Evolutionary conservation across 2,329 filamentous ascomycete species (phyloP).

Genomic region (Salinomyces thailandicus): DNA sequence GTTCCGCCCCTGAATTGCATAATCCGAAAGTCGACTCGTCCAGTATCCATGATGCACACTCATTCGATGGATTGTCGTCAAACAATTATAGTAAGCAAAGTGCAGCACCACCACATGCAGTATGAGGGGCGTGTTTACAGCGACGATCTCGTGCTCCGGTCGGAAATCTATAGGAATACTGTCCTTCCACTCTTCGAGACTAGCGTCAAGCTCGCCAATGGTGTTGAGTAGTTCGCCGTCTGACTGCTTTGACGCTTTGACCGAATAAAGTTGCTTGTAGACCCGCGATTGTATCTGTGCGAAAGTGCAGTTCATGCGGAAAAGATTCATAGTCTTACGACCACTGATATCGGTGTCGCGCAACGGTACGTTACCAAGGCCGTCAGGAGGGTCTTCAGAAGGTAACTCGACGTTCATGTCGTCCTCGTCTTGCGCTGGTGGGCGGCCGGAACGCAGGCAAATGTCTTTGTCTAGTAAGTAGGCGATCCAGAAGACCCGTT

Average conservation of each 20-base stretch:
- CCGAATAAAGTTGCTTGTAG: constrained; percentile 86
- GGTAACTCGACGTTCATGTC: constrained; percentile 95
- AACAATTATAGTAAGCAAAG: constrained; percentile 94
- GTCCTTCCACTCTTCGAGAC: constrained; percentile 91
- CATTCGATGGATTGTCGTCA: constrained; percentile 98
- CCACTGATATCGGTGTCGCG: constrained; percentile 46
- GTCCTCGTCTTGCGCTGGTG: constrained; percentile 63
- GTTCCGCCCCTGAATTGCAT: constrained; percentile 88
- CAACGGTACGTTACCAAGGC: constrained; percentile 87
- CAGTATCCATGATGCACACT: constrained; percentile 96
- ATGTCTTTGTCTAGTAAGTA: constrained; percentile 67
- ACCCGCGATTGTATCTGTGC: constrained; percentile 86
- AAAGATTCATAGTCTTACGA: constrained; percentile 88
- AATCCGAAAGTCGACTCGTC: constrained; percentile 90
- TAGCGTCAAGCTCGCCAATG: constrained; percentile 79
- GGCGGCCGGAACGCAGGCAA: constrained; percentile 60
- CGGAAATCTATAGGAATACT: constrained; percentile 88
- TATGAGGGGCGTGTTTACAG: constrained; percentile 83
- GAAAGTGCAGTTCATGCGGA: constrained; percentile 85
- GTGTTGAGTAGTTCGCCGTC: constrained; percentile 90
- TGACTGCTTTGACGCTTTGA: constrained; percentile 80
- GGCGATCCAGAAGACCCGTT: constrained; percentile 67
- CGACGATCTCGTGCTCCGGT: constrained; percentile 94
- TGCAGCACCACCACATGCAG: constrained; percentile 89
- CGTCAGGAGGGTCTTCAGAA: constrained; percentile 79